Evolutionary conservation across 1,284 basidiomycete species (phyloP).

Genomic region (Stereum hirsutum): DNA sequence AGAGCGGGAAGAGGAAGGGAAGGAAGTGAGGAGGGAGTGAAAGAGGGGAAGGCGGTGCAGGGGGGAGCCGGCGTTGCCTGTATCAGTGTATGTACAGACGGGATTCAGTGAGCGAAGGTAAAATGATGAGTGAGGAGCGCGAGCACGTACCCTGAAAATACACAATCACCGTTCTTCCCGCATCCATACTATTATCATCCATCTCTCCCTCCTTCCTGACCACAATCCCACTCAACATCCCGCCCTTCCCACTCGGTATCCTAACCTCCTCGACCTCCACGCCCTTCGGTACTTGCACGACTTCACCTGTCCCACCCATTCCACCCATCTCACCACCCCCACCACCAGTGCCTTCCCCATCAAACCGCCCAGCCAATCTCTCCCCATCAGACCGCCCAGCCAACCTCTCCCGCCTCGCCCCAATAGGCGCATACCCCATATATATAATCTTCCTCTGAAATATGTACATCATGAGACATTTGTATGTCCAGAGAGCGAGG

Average conservation of each 20-base stretch:
- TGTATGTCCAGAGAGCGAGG: constrained; percentile 33
- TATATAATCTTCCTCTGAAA: constrained; percentile 46
- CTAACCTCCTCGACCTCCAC: constrained; percentile 20
- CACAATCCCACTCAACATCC: constrained; percentile 20
- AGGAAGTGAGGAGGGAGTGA: constrained; percentile 11
- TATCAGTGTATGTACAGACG: background rate
- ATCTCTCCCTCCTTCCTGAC: constrained; percentile 11
- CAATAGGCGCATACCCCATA: constrained; percentile 39
- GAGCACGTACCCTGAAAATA: constrained; percentile 28
- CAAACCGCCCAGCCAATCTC: too few species aligned
- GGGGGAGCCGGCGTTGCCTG: constrained; percentile 44
- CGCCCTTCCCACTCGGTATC: constrained; percentile 15
- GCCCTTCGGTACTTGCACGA: constrained; percentile 16
- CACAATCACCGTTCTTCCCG: constrained; percentile 20
- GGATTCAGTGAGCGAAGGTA: too few species aligned
- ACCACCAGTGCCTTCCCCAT: too few species aligned
- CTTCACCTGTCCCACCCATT: too few species aligned
- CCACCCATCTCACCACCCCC: too few species aligned
- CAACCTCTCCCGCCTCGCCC: constrained; percentile 28
- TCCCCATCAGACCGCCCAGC: too few species aligned
- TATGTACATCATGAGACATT: constrained; percentile 37
- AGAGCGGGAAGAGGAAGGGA: too few species aligned
- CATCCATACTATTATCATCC: background rate
- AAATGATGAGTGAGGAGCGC: too few species aligned
- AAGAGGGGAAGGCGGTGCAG: constrained; percentile 37